Base-by-base conservation (phyloP, 2,329 filamentous ascomycete genomes). In the Nemania diffusa region DNA sequence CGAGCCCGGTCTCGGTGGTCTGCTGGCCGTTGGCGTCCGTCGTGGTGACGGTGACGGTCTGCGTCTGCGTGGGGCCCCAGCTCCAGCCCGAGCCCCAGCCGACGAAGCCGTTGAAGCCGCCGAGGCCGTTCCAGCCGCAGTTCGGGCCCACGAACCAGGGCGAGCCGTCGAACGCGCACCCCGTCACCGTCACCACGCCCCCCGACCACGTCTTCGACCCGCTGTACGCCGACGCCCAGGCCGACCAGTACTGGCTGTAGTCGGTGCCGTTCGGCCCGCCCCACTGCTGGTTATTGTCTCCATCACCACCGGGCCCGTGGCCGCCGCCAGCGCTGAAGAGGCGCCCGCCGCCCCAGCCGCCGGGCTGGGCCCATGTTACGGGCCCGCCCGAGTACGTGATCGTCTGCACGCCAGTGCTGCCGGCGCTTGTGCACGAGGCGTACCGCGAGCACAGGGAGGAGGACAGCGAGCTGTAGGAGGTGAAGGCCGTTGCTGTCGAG, bases 11-110 rank as follows among this genome's bases (percentile, higher is more conserved):
- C 53, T 70, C 69, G 27, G 77, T 77, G 5, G 73, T 75, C 62
- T 76, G 72, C 6, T 71, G 68, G 60, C 79, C 77, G 27, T 71
- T 62, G 9, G 59, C n/a, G 40, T 75, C 73, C 2, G 72, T 78
- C 8, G 74, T 77, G 15, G 79, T 80, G 37, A 75, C 72, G 2
- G 79, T 81, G 50, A 81, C 74, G 29, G 70, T 78, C 64, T 72
- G 59, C 2, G 80, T 82, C 27, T 75, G 71, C 6, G 80, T 81
- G 11, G 78, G 68, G 1, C 71, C 76, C 78, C 78, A 81, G 46
- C 71, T 76, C 81, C 81, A 83, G 57, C 80, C 81, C 11, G 70
- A 61, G 48, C 81, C 80, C 81, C 81, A 82, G 68, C 78, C 78
- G 26, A 78, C 78, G 74, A 79, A 82, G 34, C 79, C 78, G 34